A percentile compares a stretch with the other conserved stretches of the same genome.
Conservation (phyloP, 768 basidiomycete genomes). For the Lepiota brunneoincarnata region DNA sequence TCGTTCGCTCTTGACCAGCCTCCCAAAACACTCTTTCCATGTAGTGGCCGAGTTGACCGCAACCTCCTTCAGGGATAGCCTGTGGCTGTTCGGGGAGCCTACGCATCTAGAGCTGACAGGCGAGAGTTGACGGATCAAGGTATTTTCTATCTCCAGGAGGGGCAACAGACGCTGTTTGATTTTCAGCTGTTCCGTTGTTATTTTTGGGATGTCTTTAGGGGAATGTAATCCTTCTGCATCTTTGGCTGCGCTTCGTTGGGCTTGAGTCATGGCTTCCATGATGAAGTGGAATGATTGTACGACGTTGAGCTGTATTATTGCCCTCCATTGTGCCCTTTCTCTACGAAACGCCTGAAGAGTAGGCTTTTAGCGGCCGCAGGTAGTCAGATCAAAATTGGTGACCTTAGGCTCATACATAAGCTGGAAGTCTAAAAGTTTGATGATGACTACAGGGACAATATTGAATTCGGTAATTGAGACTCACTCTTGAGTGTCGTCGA, state of each 20-base stretch:
- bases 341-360: slow-evolving; percentile 45
- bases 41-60: slow-evolving; percentile 48
- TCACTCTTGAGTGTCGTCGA: slow-evolving; percentile 9
- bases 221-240: slow-evolving; percentile 14
- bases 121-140: slow-evolving; percentile 55
- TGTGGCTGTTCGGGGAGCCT: slow-evolving; percentile 21
- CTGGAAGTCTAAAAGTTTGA: slow-evolving; percentile 48
- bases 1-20: slow-evolving; percentile 19
- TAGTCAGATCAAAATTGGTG: background rate
- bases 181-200: slow-evolving; percentile 45
- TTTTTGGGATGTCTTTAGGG: slow-evolving; percentile 26
- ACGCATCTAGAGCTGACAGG: slow-evolving; percentile 36
- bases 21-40: slow-evolving; percentile 50
- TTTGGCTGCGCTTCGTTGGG: slow-evolving; percentile 22
- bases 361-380: background rate
- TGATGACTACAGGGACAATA: no score
- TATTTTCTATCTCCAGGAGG: slow-evolving; percentile 59
- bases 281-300: slow-evolving; percentile 66
- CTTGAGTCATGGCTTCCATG: slow-evolving; percentile 50
- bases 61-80: slow-evolving; percentile 36
- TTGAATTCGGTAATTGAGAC: background rate
- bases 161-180: slow-evolving; percentile 60
- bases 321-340: slow-evolving; percentile 64
- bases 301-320: slow-evolving; percentile 69
- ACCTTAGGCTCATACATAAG: slow-evolving; percentile 61